These are phyloP conservation scores for Saccharomycopsis capsularis DNA, from an alignment of 805 yeast species.

Conservation along the genomic window DNA sequence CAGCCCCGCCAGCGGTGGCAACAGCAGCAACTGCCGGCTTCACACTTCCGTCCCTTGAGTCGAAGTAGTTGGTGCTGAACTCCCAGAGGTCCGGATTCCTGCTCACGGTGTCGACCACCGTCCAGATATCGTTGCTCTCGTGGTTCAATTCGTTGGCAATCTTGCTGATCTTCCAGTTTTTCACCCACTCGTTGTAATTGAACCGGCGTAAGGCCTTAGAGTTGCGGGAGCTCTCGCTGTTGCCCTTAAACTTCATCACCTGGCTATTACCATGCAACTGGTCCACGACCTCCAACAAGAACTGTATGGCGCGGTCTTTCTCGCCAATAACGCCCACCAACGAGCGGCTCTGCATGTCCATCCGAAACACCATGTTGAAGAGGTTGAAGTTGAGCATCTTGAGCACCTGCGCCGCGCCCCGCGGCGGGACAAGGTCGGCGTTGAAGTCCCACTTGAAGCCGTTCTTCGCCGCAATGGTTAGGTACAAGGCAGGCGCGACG, in stretches of 20 bases:
- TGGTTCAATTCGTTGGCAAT: background rate
- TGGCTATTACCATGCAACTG: background rate
- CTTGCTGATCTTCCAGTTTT: slow-evolving; percentile 4
- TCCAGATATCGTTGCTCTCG: slow-evolving; percentile 11
- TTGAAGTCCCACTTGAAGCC: slow-evolving; percentile 20
- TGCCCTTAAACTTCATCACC: background rate
- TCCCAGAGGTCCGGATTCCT: slow-evolving; percentile 12
- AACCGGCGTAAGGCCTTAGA: slow-evolving; percentile 1
- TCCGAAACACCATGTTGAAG: slow-evolving; percentile 10
- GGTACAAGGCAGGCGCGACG: slow-evolving; percentile 4
- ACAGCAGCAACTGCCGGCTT: background rate
- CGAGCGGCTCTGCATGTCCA: slow-evolving; percentile 3
- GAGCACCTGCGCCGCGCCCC: slow-evolving; percentile 20
- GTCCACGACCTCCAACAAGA: slow-evolving; percentile 6
- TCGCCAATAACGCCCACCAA: slow-evolving; percentile 7
- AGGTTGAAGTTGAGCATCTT: slow-evolving; percentile 13
- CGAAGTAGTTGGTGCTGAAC: slow-evolving; percentile 9
- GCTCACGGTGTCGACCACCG: slow-evolving; percentile 13
- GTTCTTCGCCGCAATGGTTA: background rate
- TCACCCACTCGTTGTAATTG: slow-evolving; percentile 6
- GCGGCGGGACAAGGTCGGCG: background rate
- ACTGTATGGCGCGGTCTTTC: slow-evolving; percentile 13
- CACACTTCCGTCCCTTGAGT: background rate
- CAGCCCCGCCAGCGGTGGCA: background rate
- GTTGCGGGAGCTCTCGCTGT: background rate